A percentile compares a stretch with the other conserved stretches of the same genome.
These are phyloP conservation scores for Pythium periplocum DNA, from an alignment of 352 stramenopile genomes.

Conservation along the genomic window DNA sequence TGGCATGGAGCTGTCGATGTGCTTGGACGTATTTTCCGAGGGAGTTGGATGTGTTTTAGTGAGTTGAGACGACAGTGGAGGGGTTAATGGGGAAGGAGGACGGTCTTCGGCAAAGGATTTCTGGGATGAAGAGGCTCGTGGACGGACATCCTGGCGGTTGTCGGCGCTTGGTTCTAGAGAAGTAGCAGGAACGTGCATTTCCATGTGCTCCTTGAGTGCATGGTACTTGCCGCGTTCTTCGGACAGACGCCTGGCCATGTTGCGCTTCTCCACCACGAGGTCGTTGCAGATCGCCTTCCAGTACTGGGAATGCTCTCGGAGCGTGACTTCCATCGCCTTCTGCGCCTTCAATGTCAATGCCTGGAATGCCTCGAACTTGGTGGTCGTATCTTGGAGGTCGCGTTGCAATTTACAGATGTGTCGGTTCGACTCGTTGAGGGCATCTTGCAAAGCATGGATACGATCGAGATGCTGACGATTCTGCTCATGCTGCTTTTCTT, in stretches of 20 bases:
- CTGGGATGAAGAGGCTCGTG: no score
- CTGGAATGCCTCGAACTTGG: slow-evolving; percentile 17
- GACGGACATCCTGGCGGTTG: no score
- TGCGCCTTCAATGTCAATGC: slow-evolving; percentile 13
- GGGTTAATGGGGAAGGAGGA: no score
- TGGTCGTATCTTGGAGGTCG: slow-evolving; percentile 15
- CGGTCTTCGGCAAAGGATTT: no score
- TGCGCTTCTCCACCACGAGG: slow-evolving; percentile 17
- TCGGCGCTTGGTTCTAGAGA: no score
- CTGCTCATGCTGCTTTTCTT: slow-evolving; percentile 16
- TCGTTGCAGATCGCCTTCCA: slow-evolving; percentile 24
- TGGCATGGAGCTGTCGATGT: neutral
- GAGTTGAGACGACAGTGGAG: no score
- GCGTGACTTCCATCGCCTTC: slow-evolving; percentile 19
- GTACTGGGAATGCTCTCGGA: slow-evolving; percentile 20
- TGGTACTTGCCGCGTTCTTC: slow-evolving; percentile 22
- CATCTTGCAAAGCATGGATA: slow-evolving; percentile 14
- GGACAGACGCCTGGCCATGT: slow-evolving; percentile 15
- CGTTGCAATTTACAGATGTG: slow-evolving; percentile 14
- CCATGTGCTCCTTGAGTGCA: slow-evolving; percentile 17
- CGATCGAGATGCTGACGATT: slow-evolving; percentile 16
- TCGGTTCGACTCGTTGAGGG: slow-evolving; percentile 12
- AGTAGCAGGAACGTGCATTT: slow-evolving; percentile 8
- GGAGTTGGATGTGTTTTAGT: neutral
- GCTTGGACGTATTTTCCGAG: neutral